Conservation (phyloP, 2,329 filamentous ascomycete genomes). For the Aspergillus glaucus region DNA sequence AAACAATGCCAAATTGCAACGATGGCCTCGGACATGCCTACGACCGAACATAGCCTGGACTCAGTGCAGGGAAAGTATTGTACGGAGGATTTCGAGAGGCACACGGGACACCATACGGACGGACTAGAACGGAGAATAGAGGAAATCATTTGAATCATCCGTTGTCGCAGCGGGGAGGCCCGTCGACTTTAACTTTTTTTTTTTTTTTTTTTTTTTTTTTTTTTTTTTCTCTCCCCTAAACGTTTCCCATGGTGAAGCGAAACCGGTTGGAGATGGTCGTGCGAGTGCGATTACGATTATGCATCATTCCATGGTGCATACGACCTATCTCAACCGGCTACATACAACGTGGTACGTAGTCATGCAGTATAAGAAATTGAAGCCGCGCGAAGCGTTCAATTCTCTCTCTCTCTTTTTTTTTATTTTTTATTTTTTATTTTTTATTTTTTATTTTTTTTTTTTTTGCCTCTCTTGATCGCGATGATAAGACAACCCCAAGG, state of each 20-base stretch:
- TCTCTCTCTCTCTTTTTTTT: not conserved
- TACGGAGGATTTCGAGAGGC: not conserved
- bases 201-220: not conserved
- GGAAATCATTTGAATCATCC: no score
- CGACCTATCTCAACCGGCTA: not conserved
- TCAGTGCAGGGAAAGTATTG: not conserved
- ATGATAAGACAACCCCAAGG: not conserved
- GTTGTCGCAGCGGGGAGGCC: not conserved
- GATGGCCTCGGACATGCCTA: not conserved
- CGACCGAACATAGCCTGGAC: no score
- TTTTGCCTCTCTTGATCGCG: not conserved
- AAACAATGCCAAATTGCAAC: not conserved
- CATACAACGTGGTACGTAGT: not conserved
- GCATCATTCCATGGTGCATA: not conserved
- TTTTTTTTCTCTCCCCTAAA: no score
- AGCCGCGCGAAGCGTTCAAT: not conserved
- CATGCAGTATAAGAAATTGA: not conserved
- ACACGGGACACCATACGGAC: no score
- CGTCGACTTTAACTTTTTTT: no score
- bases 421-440: not conserved
- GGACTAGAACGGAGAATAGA: no score
- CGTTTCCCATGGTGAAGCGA: not conserved
- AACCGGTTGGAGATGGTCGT: not conserved
- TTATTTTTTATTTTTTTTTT: not conserved
- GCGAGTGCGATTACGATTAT: not conserved